A percentile compares a stretch with the other conserved stretches of the same genome.
Evolutionary conservation across 2,329 filamentous ascomycete genomes (phyloP).

Genomic region (Ceratocystis eucalypticola): DNA sequence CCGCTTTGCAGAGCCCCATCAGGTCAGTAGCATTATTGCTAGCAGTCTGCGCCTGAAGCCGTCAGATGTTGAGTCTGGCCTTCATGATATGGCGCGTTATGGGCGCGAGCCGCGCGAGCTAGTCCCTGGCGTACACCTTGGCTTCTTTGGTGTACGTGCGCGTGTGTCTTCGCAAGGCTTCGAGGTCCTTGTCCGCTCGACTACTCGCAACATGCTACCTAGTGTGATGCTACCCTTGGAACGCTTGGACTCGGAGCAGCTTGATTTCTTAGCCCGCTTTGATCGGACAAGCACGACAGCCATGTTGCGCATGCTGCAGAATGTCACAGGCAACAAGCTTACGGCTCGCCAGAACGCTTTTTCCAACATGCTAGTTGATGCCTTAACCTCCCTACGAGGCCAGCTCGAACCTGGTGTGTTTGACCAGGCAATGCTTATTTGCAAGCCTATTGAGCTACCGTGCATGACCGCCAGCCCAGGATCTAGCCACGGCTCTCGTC

Average conservation of each 20-base stretch:
- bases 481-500: background rate
- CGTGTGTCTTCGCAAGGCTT: constrained; percentile 42
- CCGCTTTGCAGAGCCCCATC: constrained; percentile 57
- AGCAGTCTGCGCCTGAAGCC: constrained; percentile 61
- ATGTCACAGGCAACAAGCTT: constrained; percentile 26
- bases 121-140: constrained; percentile 42
- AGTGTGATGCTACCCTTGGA: constrained; percentile 41
- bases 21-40: constrained; percentile 56
- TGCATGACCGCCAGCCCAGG: constrained; percentile 22
- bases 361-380: constrained; percentile 31
- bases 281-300: constrained; percentile 31
- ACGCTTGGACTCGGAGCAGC: constrained; percentile 41
- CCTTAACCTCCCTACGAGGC: constrained; percentile 30
- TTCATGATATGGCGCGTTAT: constrained; percentile 52
- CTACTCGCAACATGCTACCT: constrained; percentile 46
- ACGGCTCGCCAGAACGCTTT: constrained; percentile 33
- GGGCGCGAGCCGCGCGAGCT: constrained; percentile 34
- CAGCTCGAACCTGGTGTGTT: constrained; percentile 35
- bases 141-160: constrained; percentile 44
- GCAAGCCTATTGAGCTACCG: constrained; percentile 32
- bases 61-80: constrained; percentile 44
- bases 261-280: constrained; percentile 40
- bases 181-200: constrained; percentile 46
- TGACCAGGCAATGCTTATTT: constrained; percentile 33
- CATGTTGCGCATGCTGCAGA: constrained; percentile 29